phyloP scores from a whole-genome alignment of 139 green algal genomes.

The Coelastrella sp. region DNA sequence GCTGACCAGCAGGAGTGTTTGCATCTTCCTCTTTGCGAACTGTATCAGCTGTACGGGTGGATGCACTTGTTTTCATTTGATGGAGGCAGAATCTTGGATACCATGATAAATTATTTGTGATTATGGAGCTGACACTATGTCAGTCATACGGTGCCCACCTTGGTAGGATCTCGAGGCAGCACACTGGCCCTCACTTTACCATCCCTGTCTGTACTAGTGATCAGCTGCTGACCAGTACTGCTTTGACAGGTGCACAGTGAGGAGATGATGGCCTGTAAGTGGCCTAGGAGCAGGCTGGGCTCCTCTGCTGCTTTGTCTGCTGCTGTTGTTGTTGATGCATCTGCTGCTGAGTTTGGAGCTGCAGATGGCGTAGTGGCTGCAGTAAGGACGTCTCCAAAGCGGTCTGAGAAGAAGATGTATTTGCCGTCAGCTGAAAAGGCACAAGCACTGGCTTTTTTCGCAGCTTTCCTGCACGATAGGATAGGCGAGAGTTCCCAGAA shows the following conservation, averaged over 20 bases:
- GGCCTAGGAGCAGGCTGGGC: conserved; percentile 77
- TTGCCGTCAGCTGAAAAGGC: conserved; percentile 68
- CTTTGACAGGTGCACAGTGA: conserved; percentile 62
- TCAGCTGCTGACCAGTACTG: conserved; percentile 56
- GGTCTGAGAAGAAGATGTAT: conserved; percentile 80
- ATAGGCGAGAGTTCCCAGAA: not conserved
- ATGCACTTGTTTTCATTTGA: no score
- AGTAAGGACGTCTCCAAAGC: conserved; percentile 87
- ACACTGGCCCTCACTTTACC: conserved; percentile 76
- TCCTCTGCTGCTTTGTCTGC: not conserved
- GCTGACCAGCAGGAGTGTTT: no score
- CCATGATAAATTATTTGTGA: no score
- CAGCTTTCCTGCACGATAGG: conserved; percentile 56
- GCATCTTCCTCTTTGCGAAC: no score
- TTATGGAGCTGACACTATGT: no score
- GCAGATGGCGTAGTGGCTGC: conserved; percentile 1
- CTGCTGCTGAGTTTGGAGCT: conserved; percentile 34
- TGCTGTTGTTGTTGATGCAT: not conserved
- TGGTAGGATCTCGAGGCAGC: conserved; percentile 55
- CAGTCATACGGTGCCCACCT: not conserved
- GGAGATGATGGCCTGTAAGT: conserved; percentile 87
- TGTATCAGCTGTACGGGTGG: no score
- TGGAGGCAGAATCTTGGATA: no score
- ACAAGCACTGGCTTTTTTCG: conserved; percentile 79
- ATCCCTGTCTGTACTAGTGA: conserved; percentile 85